phyloP scores from a whole-genome alignment of 2,329 filamentous ascomycete genomes.

The Trematosphaeria pertusa region DNA sequence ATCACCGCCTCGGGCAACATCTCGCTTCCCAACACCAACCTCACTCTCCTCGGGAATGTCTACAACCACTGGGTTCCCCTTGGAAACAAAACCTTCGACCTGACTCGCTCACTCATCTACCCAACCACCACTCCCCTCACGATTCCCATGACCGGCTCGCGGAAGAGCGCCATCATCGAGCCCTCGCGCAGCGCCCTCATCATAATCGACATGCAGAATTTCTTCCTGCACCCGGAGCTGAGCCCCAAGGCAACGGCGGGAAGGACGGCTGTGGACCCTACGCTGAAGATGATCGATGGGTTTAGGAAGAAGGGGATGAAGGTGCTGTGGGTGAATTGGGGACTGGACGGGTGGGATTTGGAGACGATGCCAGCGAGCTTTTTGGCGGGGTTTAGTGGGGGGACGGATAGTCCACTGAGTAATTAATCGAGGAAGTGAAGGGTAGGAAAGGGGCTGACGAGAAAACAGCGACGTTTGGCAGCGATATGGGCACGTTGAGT shows the following conservation, averaged over 20 bases:
- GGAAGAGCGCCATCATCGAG: constrained; percentile 21
- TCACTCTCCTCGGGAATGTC: constrained; percentile 19
- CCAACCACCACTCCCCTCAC: constrained; percentile 21
- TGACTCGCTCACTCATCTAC: constrained; percentile 17
- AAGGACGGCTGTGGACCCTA: constrained; percentile 31
- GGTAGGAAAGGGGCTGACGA: background rate
- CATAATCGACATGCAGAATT: constrained; percentile 50
- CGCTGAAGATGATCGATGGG: constrained; percentile 42
- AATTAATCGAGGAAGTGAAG: background rate
- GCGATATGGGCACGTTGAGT: constrained; percentile 17
- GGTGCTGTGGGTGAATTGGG: constrained; percentile 48
- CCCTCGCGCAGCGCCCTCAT: constrained; percentile 43
- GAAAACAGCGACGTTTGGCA: constrained; percentile 16
- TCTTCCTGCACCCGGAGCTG: constrained; percentile 37
- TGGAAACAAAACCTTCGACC: constrained; percentile 15
- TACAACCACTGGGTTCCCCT: constrained; percentile 22
- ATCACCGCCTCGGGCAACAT: constrained; percentile 38
- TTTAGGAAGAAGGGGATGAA: constrained; percentile 42
- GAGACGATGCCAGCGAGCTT: constrained; percentile 40
- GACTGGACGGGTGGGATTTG: constrained; percentile 42
- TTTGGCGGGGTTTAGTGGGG: constrained; percentile 12
- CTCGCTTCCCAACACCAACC: constrained; percentile 10
- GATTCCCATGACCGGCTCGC: constrained; percentile 33
- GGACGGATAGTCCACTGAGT: constrained; percentile 13
- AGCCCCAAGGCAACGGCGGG: constrained; percentile 15